Evolutionary conservation across 2,329 filamentous ascomycete species (phyloP).

Genomic region (Ambrosiella beaveri): DNA sequence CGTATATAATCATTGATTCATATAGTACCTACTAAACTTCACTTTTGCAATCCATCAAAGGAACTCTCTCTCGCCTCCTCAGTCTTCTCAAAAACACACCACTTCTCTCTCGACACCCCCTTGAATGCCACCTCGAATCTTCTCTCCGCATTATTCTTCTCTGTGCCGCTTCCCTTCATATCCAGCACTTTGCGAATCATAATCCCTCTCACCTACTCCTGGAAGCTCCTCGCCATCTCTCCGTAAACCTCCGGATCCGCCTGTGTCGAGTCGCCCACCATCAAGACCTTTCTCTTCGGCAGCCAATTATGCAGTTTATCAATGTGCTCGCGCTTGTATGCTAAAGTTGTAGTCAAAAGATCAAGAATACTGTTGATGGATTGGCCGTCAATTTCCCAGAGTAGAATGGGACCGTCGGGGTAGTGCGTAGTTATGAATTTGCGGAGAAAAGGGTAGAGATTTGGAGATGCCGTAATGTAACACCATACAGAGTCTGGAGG

Average conservation of each 20-base stretch:
- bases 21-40: no score
- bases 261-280: slow-evolving; percentile 82
- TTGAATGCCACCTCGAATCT: slow-evolving; percentile 75
- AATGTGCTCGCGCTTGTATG: slow-evolving; percentile 73
- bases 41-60: not conserved
- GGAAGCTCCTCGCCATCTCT: slow-evolving; percentile 50
- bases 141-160: slow-evolving; percentile 53
- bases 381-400: slow-evolving; percentile 76
- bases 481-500: slow-evolving; percentile 58
- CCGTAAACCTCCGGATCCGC: slow-evolving; percentile 82
- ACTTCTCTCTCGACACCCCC: slow-evolving; percentile 49
- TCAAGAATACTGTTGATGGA: slow-evolving; percentile 64
- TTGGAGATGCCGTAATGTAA: slow-evolving; percentile 85
- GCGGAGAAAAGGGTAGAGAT: slow-evolving; percentile 79
- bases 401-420: slow-evolving; percentile 61
- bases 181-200: slow-evolving; percentile 73
- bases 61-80: slow-evolving; percentile 17
- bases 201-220: slow-evolving; percentile 66
- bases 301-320: slow-evolving; percentile 63
- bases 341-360: slow-evolving; percentile 62
- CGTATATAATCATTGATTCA: no score
- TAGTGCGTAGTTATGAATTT: slow-evolving; percentile 54
- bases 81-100: slow-evolving; percentile 71
- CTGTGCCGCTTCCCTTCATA: slow-evolving; percentile 49
- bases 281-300: slow-evolving; percentile 61